A percentile compares a stretch with the other conserved stretches of the same genome.
phyloP scores from a whole-genome alignment of 306 rosid genomes.

The Sphenostylis stenocarpa region DNA sequence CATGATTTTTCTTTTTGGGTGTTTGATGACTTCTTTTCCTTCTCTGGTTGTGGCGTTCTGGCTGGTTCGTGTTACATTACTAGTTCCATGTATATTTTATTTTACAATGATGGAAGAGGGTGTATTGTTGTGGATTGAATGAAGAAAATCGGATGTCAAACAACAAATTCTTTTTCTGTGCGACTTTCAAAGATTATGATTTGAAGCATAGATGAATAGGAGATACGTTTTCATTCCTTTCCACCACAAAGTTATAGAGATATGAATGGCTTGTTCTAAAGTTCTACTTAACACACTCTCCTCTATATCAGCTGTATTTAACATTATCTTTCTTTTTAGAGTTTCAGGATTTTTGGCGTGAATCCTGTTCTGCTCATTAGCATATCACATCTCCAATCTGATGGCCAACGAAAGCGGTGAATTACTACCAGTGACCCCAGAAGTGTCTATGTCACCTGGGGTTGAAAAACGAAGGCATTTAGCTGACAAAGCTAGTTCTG shows the following conservation, averaged over 20 bases:
- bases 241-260: not conserved
- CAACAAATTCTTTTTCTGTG: not conserved
- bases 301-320: not conserved
- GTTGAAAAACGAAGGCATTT: constrained; percentile 53
- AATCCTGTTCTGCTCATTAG: constrained; percentile 13
- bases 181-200: not conserved
- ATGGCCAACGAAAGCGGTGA: constrained; percentile 61
- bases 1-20: constrained; percentile 15
- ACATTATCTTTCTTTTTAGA: constrained; percentile 12
- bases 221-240: constrained; percentile 13
- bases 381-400: constrained; percentile 20
- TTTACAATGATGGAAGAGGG: not conserved
- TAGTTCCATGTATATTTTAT: constrained; percentile 3
- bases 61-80: constrained; percentile 30
- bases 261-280: not conserved
- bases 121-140: not conserved
- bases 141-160: constrained; percentile 11
- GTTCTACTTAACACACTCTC: not conserved
- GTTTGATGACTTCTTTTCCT: constrained; percentile 16
- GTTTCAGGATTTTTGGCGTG: constrained; percentile 53
- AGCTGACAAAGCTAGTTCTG: constrained; percentile 45
- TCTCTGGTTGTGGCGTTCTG: constrained; percentile 11
- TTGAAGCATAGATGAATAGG: not conserved
- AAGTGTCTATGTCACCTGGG: constrained; percentile 32
- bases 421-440: constrained; percentile 30